Conservation (phyloP, 192 early-diverging fungal genomes). For the Backusella circina region DNA sequence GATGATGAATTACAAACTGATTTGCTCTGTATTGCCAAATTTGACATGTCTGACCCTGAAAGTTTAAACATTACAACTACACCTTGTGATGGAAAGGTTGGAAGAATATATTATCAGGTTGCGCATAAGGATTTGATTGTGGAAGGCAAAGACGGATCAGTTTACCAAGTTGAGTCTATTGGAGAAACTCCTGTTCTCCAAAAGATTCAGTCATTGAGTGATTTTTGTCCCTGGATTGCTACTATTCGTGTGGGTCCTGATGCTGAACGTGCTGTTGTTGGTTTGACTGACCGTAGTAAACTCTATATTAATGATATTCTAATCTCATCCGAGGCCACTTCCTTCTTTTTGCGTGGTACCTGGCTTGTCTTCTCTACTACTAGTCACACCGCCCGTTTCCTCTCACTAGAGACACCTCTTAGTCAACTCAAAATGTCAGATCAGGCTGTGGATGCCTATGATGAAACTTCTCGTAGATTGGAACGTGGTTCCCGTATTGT, state of each 20-base stretch:
- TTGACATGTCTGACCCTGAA: conserved; percentile 36
- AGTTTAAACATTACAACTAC: conserved; percentile 4
- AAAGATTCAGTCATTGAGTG: conserved; percentile 28
- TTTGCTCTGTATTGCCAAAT: conserved; percentile 35
- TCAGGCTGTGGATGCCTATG: conserved; percentile 45
- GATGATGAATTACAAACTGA: conserved; percentile 35
- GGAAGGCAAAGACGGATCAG: conserved; percentile 36
- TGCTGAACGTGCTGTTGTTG: conserved; percentile 52
- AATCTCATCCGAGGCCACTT: conserved; percentile 77
- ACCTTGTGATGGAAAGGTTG: conserved; percentile 31
- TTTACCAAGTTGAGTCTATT: conserved; percentile 27
- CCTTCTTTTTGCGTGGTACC: conserved; percentile 79
- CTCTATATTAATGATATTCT: conserved; percentile 75
- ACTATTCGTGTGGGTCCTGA: conserved; percentile 15
- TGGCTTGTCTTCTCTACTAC: conserved; percentile 86
- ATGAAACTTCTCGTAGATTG: conserved; percentile 72
- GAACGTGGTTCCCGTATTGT: conserved; percentile 92
- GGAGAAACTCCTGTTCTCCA: conserved; percentile 17
- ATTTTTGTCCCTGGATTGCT: conserved; percentile 56
- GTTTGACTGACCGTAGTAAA: conserved; percentile 73
- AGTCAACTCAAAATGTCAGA: conserved; percentile 43
- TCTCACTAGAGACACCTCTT: conserved; percentile 46
- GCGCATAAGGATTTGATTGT: conserved; percentile 36
- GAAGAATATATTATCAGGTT: conserved; percentile 34
- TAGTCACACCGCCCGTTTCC: conserved; percentile 73